Evolutionary conservation across 2,329 filamentous ascomycete species (phyloP).

Genomic region (Calonectria hawksworthii): DNA sequence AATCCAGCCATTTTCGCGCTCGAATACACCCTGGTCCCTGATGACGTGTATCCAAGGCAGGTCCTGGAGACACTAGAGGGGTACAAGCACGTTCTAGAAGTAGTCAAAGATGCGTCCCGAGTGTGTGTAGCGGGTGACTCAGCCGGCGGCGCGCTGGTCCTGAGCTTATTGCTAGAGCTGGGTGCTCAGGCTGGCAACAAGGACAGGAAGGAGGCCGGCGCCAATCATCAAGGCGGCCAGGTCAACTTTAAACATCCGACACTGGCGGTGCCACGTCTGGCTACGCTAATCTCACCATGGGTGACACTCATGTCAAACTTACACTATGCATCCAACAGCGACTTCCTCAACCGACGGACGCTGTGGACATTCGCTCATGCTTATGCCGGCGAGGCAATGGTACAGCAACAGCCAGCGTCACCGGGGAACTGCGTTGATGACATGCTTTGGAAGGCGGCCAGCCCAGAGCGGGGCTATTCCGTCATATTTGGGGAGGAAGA

Average conservation of each 20-base stretch:
- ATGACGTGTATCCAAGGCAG: slow-evolving; percentile 80
- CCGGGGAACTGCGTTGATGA: slow-evolving; percentile 78
- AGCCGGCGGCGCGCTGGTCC: slow-evolving; percentile 80
- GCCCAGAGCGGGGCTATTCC: slow-evolving; percentile 76
- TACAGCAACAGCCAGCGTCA: slow-evolving; percentile 62
- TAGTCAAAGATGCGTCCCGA: slow-evolving; percentile 69
- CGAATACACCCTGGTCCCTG: slow-evolving; percentile 85
- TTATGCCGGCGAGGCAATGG: slow-evolving; percentile 67
- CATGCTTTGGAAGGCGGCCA: slow-evolving; percentile 75
- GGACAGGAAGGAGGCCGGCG: slow-evolving; percentile 33
- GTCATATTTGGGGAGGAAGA: slow-evolving; percentile 83
- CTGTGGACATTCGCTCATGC: slow-evolving; percentile 79
- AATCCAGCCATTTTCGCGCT: slow-evolving; percentile 86
- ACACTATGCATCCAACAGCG: slow-evolving; percentile 78
- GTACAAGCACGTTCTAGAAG: slow-evolving; percentile 77
- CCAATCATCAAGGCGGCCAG: slow-evolving; percentile 28
- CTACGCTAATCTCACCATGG: slow-evolving; percentile 86
- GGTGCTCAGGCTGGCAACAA: slow-evolving; percentile 53
- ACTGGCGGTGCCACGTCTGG: slow-evolving; percentile 62
- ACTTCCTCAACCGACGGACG: slow-evolving; percentile 78
- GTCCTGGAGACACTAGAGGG: slow-evolving; percentile 77
- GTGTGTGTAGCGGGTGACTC: slow-evolving; percentile 85
- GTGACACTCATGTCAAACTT: slow-evolving; percentile 77
- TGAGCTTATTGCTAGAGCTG: slow-evolving; percentile 80
- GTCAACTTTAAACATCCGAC: slow-evolving; percentile 32